A percentile compares a stretch with the other conserved stretches of the same genome.
These are phyloP conservation scores for Paecilomyces sp. DNA, from an alignment of 2,329 filamentous ascomycete genomes.

Conservation along the genomic window DNA sequence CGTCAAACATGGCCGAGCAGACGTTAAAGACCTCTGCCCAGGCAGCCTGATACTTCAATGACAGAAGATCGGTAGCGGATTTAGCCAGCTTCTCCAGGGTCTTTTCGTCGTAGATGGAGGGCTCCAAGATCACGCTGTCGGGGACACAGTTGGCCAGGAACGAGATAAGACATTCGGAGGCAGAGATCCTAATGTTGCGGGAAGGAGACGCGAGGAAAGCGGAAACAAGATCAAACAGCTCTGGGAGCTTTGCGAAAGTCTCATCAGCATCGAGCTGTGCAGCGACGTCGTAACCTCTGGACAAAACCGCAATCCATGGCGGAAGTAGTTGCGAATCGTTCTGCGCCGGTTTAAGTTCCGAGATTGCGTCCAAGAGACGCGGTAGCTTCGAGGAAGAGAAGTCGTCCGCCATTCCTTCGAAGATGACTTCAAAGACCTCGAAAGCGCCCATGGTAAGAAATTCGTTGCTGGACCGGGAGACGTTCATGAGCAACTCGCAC, in stretches of 20 bases:
- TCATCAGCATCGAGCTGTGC: constrained; percentile 83
- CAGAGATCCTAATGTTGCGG: constrained; percentile 88
- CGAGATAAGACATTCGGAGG: constrained; percentile 89
- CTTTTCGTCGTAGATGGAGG: constrained; percentile 90
- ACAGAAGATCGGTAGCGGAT: constrained; percentile 66
- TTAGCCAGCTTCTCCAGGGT: constrained; percentile 70
- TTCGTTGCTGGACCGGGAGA: constrained; percentile 85
- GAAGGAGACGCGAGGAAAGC: constrained; percentile 79
- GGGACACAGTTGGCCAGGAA: constrained; percentile 89
- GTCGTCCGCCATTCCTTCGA: constrained; percentile 82
- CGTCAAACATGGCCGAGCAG: constrained; percentile 72
- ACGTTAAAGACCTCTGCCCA: constrained; percentile 95
- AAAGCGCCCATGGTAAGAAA: constrained; percentile 95
- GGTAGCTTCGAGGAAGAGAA: constrained; percentile 84
- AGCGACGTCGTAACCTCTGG: constrained; percentile 87
- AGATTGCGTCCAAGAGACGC: constrained; percentile 81
- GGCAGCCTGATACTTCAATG: constrained; percentile 84
- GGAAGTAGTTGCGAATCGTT: constrained; percentile 93
- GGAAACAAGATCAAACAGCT: constrained; percentile 72
- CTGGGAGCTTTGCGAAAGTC: constrained; percentile 83
- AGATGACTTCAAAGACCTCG: constrained; percentile 96
- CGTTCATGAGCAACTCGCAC: constrained; percentile 80
- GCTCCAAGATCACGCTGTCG: constrained; percentile 72
- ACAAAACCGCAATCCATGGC: constrained; percentile 93
- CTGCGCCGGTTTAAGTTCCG: constrained; percentile 80